Evolutionary conservation across 2,329 filamentous ascomycete species (phyloP), one percentile per base, ranked within the genome.

Genomic region (Fusarium siculi): DNA sequence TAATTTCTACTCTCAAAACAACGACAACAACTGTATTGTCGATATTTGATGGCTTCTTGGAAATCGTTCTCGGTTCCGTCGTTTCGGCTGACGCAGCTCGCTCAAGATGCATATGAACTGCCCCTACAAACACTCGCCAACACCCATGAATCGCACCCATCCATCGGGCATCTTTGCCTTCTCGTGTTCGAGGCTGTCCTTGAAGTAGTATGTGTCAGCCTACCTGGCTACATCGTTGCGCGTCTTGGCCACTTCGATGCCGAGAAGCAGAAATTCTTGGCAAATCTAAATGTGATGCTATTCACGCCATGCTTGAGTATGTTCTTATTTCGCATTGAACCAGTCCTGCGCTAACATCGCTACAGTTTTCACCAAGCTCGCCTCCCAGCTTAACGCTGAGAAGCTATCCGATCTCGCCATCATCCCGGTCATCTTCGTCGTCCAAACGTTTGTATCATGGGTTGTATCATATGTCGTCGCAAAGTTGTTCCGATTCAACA

Each of bases 241-340:
- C 88, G 93, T 43, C 88, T 94, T 77, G 96, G 96, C 80, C 93
- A 97, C 84, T 98, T 99, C 83, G 94, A 97, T 83, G 94, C 94
- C 72, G 95, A 97, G 57, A 93, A 95, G 81, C 96, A 99, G 82
- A 98, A 98, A 83, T 97, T 99, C 80, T 87, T 98, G 56, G 96
- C 96, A 60, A 98, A 99, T 80, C 87, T 99, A 76, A 99, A 99
- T 82, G 95, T 98, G 66, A 93, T 93, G 85, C 88, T 99, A 46
- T 99, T 99, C 83, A 99, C 96, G 36, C 96, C 96, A 74, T 98
- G 96, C 82, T 90, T 99, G 73, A 97, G 94, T 97, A 90, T 70
- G 39, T 47, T 28, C 40, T 52, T 28, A 47, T 32, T 25, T 39
- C 42, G 37, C 36, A 34, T 32, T 52, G 18, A 36, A 49, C 23